Conservation (phyloP, 1,139 yeast species). For the Debaryomyces sp. region DNA sequence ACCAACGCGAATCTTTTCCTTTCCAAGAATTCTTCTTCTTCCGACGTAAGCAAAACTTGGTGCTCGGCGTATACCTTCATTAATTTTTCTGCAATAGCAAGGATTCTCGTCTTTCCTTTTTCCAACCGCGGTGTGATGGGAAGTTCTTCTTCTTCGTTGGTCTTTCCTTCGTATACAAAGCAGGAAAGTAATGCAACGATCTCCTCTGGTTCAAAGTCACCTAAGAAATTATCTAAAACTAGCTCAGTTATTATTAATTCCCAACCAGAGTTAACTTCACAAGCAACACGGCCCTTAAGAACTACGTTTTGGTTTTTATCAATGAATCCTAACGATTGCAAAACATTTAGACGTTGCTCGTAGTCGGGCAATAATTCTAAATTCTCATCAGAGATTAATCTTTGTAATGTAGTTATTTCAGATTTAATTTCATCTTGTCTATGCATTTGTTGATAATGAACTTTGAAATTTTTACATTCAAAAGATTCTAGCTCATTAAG, state of each 20-base stretch:
- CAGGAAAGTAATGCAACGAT: constrained; percentile 90
- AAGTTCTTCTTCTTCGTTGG: constrained; percentile 59
- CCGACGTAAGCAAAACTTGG: constrained; percentile 77
- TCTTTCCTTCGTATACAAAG: constrained; percentile 89
- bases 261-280: constrained; percentile 89
- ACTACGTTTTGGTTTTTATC: constrained; percentile 76
- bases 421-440: constrained; percentile 47
- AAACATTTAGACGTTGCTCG: constrained; percentile 80
- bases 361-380: constrained; percentile 90
- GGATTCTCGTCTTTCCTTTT: constrained; percentile 70
- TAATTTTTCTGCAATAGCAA: constrained; percentile 68
- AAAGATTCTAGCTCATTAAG: constrained; percentile 34
- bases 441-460: constrained; percentile 51
- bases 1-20: constrained; percentile 85
- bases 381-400: constrained; percentile 80
- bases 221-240: constrained; percentile 86
- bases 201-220: constrained; percentile 93
- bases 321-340: constrained; percentile 74
- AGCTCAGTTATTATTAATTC: constrained; percentile 88
- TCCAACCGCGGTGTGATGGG: constrained; percentile 83
- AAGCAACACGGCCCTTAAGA: constrained; percentile 83
- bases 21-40: constrained; percentile 83
- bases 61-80: constrained; percentile 64
- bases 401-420: constrained; percentile 59
- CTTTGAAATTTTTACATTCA: constrained; percentile 45